Conservation (phyloP, 2,329 filamentous ascomycete genomes). For the Ophiocordyceps camponoti-saundersi region DNA sequence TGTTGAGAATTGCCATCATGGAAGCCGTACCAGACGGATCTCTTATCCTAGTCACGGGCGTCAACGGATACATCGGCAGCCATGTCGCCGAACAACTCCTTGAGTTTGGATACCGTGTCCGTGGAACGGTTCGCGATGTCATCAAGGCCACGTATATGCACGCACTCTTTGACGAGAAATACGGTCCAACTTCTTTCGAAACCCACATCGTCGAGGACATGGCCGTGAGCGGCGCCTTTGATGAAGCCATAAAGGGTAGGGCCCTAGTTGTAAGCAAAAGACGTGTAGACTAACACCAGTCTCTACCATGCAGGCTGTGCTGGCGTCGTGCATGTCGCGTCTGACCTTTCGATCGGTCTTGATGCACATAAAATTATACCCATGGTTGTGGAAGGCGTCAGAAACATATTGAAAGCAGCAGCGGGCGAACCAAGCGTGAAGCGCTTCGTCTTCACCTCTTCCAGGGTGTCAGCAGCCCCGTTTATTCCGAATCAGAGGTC, state of each 20-base stretch:
- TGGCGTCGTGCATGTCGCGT: conserved; percentile 8
- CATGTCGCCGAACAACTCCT: conserved; percentile 21
- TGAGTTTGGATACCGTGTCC: conserved; percentile 19
- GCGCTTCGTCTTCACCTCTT: conserved; percentile 22
- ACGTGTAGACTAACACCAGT: background rate
- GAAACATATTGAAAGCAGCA: conserved; percentile 14
- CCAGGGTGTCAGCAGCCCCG: conserved; percentile 9
- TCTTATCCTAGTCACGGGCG: conserved; percentile 21
- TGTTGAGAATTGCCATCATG: background rate
- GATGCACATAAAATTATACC: conserved; percentile 20
- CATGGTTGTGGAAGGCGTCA: conserved; percentile 8
- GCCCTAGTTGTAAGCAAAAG: background rate
- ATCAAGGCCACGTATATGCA: conserved; percentile 8
- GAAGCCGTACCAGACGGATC: conserved; percentile 2
- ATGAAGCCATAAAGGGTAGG: conserved; percentile 7
- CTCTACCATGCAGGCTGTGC: background rate
- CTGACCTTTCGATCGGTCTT: conserved; percentile 11
- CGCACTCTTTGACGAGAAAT: conserved; percentile 10
- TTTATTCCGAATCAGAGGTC: conserved; percentile 4
- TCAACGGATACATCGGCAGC: conserved; percentile 21
- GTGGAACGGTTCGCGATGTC: conserved; percentile 14
- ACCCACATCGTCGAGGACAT: conserved; percentile 15
- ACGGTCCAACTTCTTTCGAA: conserved; percentile 13
- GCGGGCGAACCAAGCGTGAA: conserved; percentile 13
- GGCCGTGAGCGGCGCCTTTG: conserved; percentile 5